Evolutionary conservation across 352 stramenopile species (phyloP), one percentile per base, ranked within the genome.

Genomic region (Blastocystis sp.): DNA sequence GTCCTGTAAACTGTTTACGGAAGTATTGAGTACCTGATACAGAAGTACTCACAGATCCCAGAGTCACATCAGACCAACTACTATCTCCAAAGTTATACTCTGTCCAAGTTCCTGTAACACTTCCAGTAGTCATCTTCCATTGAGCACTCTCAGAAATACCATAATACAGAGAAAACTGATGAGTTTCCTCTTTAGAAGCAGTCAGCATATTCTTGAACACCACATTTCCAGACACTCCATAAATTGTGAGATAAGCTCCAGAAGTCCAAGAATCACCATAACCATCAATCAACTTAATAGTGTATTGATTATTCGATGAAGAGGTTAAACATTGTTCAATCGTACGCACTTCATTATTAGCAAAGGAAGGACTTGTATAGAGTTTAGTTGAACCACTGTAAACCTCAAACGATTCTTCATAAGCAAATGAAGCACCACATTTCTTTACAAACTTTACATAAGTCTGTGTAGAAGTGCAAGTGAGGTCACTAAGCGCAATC

Each of bases 271-370:
- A 81, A 63, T 81, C 70, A 63, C 70, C 70, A 81, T 81, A 81
- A 7, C 45, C 63, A 64, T 81, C 70, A 20, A 81, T 63, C 7
- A 81, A 5, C 26, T 26, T 41, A 0, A 81, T 1, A 16, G 70
- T 81, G 70, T 81, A 81, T 16, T 81, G 70, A 65, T 81, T 81
- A 18, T 81, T 81, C 0, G 70, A 65, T 6, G 70, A 66, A 13
- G 70, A 20, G 30, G 70, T n/a, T 16, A 81, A n/a, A 24, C 70
- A 81, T 34, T 65, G 54, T 13, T 85, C 73, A 50, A 54, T 68
- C 16, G 53, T 62, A n/a, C 43, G 54, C 4, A 13, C 16, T 30
- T 30, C 18, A 26, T 26, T 43, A 43, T 50, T 50, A 24, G 43
- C 54, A 64, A 69, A 65, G 0, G 47, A 43, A 3, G 54, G 16